These are phyloP conservation scores for Salix dunnii DNA, from an alignment of 345 rosid genomes.

Conservation along the genomic window DNA sequence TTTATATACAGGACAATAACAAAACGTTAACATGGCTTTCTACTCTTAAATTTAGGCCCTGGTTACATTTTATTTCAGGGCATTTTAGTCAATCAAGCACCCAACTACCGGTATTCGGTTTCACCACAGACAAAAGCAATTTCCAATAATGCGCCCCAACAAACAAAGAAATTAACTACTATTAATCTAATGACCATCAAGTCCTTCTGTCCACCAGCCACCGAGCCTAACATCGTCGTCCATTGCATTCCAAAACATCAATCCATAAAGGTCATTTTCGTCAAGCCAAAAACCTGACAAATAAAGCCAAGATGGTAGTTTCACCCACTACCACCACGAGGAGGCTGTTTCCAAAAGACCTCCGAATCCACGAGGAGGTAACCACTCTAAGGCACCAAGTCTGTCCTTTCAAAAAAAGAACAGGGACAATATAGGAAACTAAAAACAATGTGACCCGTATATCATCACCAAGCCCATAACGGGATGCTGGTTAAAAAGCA, in stretches of 20 bases:
- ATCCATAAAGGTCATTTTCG: background rate
- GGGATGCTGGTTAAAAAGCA: slow-evolving; percentile 15
- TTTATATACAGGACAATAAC: too few relatives aligned
- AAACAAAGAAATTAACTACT: too few relatives aligned
- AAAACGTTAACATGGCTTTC: too few relatives aligned
- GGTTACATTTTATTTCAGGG: background rate
- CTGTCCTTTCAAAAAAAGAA: background rate
- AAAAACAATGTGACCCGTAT: background rate
- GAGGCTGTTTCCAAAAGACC: background rate
- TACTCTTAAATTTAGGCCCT: too few relatives aligned
- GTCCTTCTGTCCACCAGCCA: background rate
- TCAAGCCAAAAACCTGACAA: background rate
- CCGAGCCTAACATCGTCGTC: background rate
- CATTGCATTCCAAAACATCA: background rate
- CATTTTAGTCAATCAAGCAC: slow-evolving; percentile 7
- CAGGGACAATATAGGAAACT: background rate
- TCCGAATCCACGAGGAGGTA: background rate
- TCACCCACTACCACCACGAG: slow-evolving; percentile 14
- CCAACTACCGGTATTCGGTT: background rate
- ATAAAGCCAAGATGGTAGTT: background rate
- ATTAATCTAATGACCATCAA: background rate
- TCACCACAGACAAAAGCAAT: background rate
- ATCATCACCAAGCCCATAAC: slow-evolving; percentile 4
- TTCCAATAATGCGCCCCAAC: slow-evolving; percentile 1
- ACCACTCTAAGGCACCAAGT: background rate